Evolutionary conservation across 345 rosid genomes (phyloP), one percentile per base, ranked within the genome.

Genomic region (Hibiscus syriacus): DNA sequence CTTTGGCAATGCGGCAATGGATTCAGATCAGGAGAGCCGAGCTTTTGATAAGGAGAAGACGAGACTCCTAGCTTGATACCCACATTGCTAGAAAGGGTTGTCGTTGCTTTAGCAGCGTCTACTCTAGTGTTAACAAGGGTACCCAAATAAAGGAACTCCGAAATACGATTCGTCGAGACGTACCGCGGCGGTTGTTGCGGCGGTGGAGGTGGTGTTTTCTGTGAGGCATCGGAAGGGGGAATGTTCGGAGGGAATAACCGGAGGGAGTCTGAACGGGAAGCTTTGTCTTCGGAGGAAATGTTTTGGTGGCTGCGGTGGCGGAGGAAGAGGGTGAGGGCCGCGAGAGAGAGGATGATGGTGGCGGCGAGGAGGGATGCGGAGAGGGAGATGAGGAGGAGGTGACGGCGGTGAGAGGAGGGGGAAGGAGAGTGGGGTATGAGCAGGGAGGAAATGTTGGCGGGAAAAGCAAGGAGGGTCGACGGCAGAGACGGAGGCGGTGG

Each of bases 131-230:
- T 91, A 0, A 71, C 89, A 2, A 92, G 68, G 14, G 97, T 95
- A 5, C 99, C 97, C 56, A 95, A 71, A 75, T 95, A 90, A 55
- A 90, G 92, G 64, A 92, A 94, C 83, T 94, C 96, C 0, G 97
- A 85, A 73, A 86, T 84, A 7, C 84, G 75, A 74, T 71, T 74
- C 4, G 79, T 59, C 23, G 87, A 75, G 53, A 82, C 56, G 76
- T 79, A 74, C 50, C 73, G 71, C 0, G 78, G 79, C 48, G 73
- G 79, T 13, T 64, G 79, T 49, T 56, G 74, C 46, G 58, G 70
- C 46, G 4, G 55, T 19, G 55, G 55, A 6, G 72, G 43, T 16
- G 67, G 46, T 34, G 66, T 32, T 22, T 70, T 59, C 27, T 29
- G 59, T 4, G 60, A 63, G 56, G 80, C 83, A 32, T 87, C 92